These are phyloP conservation scores for Saccharata proteae DNA, from an alignment of 2,329 filamentous ascomycete species.

Conservation along the genomic window DNA sequence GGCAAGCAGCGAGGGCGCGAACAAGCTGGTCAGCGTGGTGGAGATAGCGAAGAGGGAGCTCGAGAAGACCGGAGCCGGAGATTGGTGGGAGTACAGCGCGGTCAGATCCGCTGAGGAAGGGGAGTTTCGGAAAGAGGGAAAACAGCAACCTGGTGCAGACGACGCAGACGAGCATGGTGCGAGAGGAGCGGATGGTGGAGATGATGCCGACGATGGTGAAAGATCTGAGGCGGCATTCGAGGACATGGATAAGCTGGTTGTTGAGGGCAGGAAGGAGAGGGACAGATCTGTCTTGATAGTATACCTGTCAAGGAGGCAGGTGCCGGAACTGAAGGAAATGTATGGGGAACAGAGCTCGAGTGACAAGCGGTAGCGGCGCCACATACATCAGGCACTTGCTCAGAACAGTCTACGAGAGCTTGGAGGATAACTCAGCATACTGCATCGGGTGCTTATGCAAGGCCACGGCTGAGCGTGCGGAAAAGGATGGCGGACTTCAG, in stretches of 20 bases:
- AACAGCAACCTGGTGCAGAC: conserved; percentile 6
- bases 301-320: conserved; percentile 42
- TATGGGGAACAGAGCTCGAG: conserved; percentile 20
- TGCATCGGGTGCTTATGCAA: too few species aligned
- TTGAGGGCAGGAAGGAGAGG: conserved; percentile 33
- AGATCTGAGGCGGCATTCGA: conserved; percentile 42
- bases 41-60: conserved; percentile 43
- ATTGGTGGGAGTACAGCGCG: conserved; percentile 24
- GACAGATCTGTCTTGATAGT: conserved; percentile 46
- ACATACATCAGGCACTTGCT: too few species aligned
- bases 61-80: conserved; percentile 32
- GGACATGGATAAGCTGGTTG: conserved; percentile 25
- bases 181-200: neutral
- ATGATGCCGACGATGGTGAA: conserved; percentile 6
- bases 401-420: too few species aligned
- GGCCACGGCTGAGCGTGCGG: too few species aligned
- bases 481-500: too few species aligned
- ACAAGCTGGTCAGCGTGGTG: conserved; percentile 56
- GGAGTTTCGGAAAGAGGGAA: conserved; percentile 13
- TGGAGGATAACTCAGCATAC: too few species aligned
- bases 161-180: neutral
- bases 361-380: too few species aligned
- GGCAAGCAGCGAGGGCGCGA: conserved; percentile 22
- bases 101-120: too few species aligned
- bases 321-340: conserved; percentile 44